Base-by-base conservation (phyloP, 73 alveolate species). In the Paramecium primaurelia region DNA sequence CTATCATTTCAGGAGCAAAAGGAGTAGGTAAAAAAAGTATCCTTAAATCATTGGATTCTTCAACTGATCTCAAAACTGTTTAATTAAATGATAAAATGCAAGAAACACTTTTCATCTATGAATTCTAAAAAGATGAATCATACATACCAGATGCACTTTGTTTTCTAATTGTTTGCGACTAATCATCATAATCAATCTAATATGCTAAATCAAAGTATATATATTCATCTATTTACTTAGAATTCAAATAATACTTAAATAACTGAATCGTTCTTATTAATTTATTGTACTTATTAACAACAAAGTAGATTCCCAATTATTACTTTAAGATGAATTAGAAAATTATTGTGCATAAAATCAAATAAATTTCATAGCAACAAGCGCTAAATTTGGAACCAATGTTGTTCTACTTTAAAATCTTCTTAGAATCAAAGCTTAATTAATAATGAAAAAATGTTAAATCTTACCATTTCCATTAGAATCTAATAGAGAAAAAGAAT, bases 271-370 rank as follows among this genome's bases (percentile, higher is more conserved):
- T 38, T 36, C 58, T 7, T 75, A 38, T 75, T 75, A 75, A 42
- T 75, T 75, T 75, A 26, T 42, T 30, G 47, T 42, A 0, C 58
- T 38, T 1, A 42, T 75, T 38, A 75, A 38, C 40, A 75, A 42
- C 37, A 36, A 75, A 75, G 22, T 34, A 75, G 58, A 42, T 54
- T 54, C 60, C 8, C 58, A 75, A 25, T 14, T 75, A 38, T 40
- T 4, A 34, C 60, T 75, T 30, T 75, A 75, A 42, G 58, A 75
- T 38, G 88, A 75, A n/a, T 38, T 75, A 26, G 88, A 75, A 75
- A 22, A 30, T 30, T 75, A 36, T 75, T 36, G 68, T 11, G 40
- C 59, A 11, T 37, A 75, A 25, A 75, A 75, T 36, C 60, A 75
- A 75, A 25, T 75, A 10, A 75, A 38, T 38, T 75, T 38, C 11